Evolutionary conservation across 805 yeast species (phyloP).

Genomic region (Candida qinlingensis): DNA sequence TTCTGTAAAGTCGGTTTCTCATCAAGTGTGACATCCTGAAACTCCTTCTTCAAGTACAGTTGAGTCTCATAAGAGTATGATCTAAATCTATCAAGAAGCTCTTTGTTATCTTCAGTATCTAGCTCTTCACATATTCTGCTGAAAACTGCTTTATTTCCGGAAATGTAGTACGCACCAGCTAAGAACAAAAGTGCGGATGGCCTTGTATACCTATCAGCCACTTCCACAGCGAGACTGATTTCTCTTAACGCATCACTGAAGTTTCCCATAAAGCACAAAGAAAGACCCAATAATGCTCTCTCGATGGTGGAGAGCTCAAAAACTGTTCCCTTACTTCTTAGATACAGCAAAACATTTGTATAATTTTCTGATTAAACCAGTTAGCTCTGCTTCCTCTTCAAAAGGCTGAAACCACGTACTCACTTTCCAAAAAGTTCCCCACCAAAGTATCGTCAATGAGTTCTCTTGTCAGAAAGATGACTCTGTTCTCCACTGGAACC

Average conservation of each 20-base stretch:
- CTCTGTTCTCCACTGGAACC: too few species aligned
- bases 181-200: not conserved
- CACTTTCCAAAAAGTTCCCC: too few species aligned
- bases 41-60: too few species aligned
- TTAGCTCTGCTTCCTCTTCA: not conserved
- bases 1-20: not conserved
- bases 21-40: not conserved
- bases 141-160: not conserved
- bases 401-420: too few species aligned
- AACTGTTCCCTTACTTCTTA: not conserved
- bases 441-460: too few species aligned
- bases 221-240: slow-evolving; percentile 2
- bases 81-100: too few species aligned
- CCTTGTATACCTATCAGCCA: not conserved
- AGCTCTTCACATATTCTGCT: too few species aligned
- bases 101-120: too few species aligned
- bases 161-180: not conserved
- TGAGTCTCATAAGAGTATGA: too few species aligned
- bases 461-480: too few species aligned
- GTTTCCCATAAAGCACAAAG: not conserved
- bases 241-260: slow-evolving; percentile 5
- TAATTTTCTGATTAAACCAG: not conserved
- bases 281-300: slow-evolving; percentile 3
- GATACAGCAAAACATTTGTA: not conserved
- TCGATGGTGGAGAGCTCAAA: not conserved